phyloP scores from a whole-genome alignment of 305 asterid species.

The Plantago lanceolata region DNA sequence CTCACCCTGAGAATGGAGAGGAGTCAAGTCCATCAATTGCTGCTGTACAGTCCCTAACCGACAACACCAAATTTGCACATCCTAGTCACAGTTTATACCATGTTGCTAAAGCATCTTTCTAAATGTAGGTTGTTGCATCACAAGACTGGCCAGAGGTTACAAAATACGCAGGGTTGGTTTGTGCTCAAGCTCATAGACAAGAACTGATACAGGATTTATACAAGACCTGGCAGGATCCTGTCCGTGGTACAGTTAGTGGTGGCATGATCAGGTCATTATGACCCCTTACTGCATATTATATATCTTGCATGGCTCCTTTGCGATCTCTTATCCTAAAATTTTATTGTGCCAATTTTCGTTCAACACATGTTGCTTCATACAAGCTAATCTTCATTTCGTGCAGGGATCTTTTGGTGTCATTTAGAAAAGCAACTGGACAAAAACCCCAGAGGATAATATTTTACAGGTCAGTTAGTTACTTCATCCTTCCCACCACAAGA shows the following conservation, averaged over 20 bases:
- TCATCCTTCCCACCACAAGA: neutral
- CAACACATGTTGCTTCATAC: slow-evolving; percentile 1
- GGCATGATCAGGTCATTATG: slow-evolving; percentile 89
- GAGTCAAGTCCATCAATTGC: slow-evolving; percentile 98
- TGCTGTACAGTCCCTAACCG: slow-evolving; percentile 49
- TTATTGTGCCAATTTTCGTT: neutral
- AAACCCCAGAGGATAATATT: slow-evolving; percentile 99
- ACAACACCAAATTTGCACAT: neutral
- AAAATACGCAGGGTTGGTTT: slow-evolving; percentile 89
- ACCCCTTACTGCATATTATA: neutral
- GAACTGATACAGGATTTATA: slow-evolving; percentile 91
- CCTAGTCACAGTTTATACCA: neutral
- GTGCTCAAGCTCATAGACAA: slow-evolving; percentile 98
- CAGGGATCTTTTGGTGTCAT: slow-evolving; percentile 96
- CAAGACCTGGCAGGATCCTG: slow-evolving; percentile 96
- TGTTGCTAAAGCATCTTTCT: slow-evolving; percentile 19
- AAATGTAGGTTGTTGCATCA: slow-evolving; percentile 87
- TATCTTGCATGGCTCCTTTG: neutral
- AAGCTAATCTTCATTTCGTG: slow-evolving; percentile 16
- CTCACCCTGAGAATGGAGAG: slow-evolving; percentile 97
- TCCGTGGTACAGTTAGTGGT: slow-evolving; percentile 87
- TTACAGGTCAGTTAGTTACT: slow-evolving; percentile 53
- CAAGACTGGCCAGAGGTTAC: slow-evolving; percentile 99
- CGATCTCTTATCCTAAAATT: neutral
- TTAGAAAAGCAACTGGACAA: slow-evolving; percentile 96